Evolutionary conservation across 2,329 filamentous ascomycete genomes (phyloP).

Genomic region (Hortaea sp.): DNA sequence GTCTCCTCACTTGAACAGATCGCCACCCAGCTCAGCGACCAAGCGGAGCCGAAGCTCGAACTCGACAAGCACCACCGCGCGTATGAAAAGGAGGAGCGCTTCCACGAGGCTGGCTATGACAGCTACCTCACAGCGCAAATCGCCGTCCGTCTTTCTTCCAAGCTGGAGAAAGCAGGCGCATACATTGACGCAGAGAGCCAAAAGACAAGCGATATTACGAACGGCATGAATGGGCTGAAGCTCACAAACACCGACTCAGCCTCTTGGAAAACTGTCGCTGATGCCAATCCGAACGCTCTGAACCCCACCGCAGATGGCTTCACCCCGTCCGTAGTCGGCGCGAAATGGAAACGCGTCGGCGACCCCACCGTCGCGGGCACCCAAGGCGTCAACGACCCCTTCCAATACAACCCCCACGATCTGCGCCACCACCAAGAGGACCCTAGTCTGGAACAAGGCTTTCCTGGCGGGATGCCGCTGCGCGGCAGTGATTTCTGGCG

Average conservation of each 20-base stretch:
- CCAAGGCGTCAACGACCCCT: slow-evolving; percentile 13
- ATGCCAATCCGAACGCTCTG: background rate
- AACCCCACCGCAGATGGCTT: slow-evolving; percentile 8
- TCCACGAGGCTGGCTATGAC: slow-evolving; percentile 56
- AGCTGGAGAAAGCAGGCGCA: slow-evolving; percentile 35
- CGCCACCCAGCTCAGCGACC: slow-evolving; percentile 30
- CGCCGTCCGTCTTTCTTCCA: slow-evolving; percentile 46
- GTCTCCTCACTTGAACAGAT: slow-evolving; percentile 40
- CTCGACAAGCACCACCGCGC: slow-evolving; percentile 29
- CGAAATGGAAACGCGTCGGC: slow-evolving; percentile 20
- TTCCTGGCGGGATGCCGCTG: slow-evolving; percentile 36
- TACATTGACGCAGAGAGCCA: slow-evolving; percentile 15
- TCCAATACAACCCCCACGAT: slow-evolving; percentile 16
- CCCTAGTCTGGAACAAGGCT: slow-evolving; percentile 20
- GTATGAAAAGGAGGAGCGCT: slow-evolving; percentile 30
- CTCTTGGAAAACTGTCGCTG: background rate
- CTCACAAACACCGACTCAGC: slow-evolving; percentile 1
- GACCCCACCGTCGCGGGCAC: slow-evolving; percentile 16
- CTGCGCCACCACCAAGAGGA: slow-evolving; percentile 8
- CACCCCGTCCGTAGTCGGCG: slow-evolving; percentile 17
- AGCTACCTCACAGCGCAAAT: slow-evolving; percentile 51
- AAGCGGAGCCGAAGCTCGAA: slow-evolving; percentile 32
- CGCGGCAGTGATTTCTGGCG: slow-evolving; percentile 46
- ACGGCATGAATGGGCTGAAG: slow-evolving; percentile 3
- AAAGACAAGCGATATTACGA: slow-evolving; percentile 7